phyloP scores from a whole-genome alignment of 2,329 filamentous ascomycete species.

The Metarhizium album region DNA sequence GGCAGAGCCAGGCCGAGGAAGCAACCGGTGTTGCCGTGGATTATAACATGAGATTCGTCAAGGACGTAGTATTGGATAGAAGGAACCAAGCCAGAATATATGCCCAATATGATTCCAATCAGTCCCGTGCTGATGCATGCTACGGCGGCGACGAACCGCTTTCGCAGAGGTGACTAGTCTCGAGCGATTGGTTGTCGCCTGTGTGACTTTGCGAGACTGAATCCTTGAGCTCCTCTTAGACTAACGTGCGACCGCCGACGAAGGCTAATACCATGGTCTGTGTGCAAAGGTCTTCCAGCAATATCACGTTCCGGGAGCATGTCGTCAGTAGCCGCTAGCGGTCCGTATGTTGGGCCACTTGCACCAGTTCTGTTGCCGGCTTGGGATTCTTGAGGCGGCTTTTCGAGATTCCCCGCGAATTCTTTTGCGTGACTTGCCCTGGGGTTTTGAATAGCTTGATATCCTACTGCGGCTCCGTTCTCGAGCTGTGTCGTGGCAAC shows the following conservation, averaged over 20 bases:
- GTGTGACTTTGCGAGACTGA: constrained; percentile 43
- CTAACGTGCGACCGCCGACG: constrained; percentile 43
- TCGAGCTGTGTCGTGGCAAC: background rate
- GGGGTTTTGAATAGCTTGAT: background rate
- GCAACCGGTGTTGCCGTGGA: constrained; percentile 63
- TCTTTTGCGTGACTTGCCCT: background rate
- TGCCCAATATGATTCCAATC: constrained; percentile 59
- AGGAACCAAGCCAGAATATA: constrained; percentile 71
- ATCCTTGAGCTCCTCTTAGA: constrained; percentile 35
- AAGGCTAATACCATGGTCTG: constrained; percentile 31
- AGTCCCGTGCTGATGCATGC: constrained; percentile 64
- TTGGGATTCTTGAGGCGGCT: background rate
- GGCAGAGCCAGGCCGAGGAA: constrained; percentile 62
- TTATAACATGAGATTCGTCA: constrained; percentile 54
- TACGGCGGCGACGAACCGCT: constrained; percentile 56
- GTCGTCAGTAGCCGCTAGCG: constrained; percentile 10
- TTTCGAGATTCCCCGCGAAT: background rate
- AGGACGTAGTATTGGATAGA: constrained; percentile 68
- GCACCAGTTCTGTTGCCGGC: background rate
- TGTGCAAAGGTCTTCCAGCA: constrained; percentile 15
- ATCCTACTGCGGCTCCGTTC: background rate
- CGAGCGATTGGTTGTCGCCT: constrained; percentile 56
- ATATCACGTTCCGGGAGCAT: constrained; percentile 15
- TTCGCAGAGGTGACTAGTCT: constrained; percentile 58
- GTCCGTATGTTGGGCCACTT: background rate